Percentiles rank a stretch among this genome's conserved stretches.
Conservation (phyloP, 305 asterid species). For the Solanum chacoense region DNA sequence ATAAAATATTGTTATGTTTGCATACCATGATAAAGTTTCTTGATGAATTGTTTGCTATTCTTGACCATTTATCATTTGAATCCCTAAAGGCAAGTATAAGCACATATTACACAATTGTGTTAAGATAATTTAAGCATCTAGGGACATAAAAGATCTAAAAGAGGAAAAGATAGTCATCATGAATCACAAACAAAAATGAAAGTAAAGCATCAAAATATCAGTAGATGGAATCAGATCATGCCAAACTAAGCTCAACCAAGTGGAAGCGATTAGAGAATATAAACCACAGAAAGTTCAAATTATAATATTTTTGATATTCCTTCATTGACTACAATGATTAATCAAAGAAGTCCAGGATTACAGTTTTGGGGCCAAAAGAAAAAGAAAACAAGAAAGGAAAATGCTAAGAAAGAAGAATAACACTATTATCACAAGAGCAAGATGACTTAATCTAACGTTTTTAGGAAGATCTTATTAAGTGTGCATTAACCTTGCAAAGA, state of each 20-base stretch:
- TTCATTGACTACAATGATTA: background rate
- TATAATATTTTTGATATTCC: background rate
- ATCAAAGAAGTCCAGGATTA: background rate
- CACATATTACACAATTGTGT: background rate
- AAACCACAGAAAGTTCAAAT: background rate
- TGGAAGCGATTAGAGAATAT: background rate
- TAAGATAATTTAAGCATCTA: background rate
- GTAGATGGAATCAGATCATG: background rate
- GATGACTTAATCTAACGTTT: background rate
- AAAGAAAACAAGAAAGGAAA: background rate
- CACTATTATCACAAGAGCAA: background rate
- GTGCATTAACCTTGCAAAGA: background rate
- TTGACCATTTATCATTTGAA: slow-evolving; percentile 26
- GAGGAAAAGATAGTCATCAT: background rate
- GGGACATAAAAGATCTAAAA: background rate
- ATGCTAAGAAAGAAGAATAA: background rate
- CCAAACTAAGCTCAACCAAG: background rate
- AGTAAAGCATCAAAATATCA: background rate
- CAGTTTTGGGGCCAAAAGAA: background rate
- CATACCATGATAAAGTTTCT: slow-evolving; percentile 32
- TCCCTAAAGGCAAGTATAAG: slow-evolving; percentile 16
- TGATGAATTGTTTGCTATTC: slow-evolving; percentile 24
- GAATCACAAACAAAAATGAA: background rate
- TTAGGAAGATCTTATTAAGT: background rate
- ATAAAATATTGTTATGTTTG: background rate